These are phyloP conservation scores for Xylariaceae sp. DNA, from an alignment of 2,329 filamentous ascomycete species.

Conservation along the genomic window DNA sequence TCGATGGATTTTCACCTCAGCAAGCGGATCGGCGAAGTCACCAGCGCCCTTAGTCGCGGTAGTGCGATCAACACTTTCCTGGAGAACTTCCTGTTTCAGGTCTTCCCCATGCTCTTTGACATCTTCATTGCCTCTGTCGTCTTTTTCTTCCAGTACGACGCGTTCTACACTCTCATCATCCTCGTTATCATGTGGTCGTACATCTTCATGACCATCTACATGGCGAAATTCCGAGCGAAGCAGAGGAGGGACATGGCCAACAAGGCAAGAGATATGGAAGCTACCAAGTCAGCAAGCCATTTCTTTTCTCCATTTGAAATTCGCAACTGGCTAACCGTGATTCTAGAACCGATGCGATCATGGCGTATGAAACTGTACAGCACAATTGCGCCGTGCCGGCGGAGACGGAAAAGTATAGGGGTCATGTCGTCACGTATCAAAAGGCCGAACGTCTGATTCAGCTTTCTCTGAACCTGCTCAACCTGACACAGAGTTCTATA, in stretches of 20 bases:
- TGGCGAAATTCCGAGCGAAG: slow-evolving; percentile 41
- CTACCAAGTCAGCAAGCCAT: slow-evolving; percentile 34
- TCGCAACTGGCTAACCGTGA: slow-evolving; percentile 2
- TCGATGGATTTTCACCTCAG: slow-evolving; percentile 47
- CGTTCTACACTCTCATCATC: slow-evolving; percentile 44
- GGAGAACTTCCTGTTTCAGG: slow-evolving; percentile 43
- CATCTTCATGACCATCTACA: slow-evolving; percentile 46
- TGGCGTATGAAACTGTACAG: slow-evolving; percentile 53
- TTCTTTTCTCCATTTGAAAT: background rate
- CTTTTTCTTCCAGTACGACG: slow-evolving; percentile 42
- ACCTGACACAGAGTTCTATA: slow-evolving; percentile 57
- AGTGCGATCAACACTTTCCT: slow-evolving; percentile 45
- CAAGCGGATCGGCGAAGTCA: slow-evolving; percentile 47
- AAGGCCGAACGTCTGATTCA: slow-evolving; percentile 51
- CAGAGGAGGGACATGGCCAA: slow-evolving; percentile 41
- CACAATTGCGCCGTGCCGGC: slow-evolving; percentile 58
- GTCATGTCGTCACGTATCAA: slow-evolving; percentile 52
- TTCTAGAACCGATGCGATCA: slow-evolving; percentile 40
- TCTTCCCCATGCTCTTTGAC: slow-evolving; percentile 47
- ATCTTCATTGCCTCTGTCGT: slow-evolving; percentile 43
- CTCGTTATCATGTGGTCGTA: slow-evolving; percentile 46
- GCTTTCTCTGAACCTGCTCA: slow-evolving; percentile 53
- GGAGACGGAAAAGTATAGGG: slow-evolving; percentile 52
- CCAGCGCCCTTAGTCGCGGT: slow-evolving; percentile 44
- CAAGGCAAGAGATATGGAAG: slow-evolving; percentile 44